These are phyloP conservation scores for Trichaptum fuscoviolaceum DNA, from an alignment of 768 basidiomycete genomes.

Conservation along the genomic window DNA sequence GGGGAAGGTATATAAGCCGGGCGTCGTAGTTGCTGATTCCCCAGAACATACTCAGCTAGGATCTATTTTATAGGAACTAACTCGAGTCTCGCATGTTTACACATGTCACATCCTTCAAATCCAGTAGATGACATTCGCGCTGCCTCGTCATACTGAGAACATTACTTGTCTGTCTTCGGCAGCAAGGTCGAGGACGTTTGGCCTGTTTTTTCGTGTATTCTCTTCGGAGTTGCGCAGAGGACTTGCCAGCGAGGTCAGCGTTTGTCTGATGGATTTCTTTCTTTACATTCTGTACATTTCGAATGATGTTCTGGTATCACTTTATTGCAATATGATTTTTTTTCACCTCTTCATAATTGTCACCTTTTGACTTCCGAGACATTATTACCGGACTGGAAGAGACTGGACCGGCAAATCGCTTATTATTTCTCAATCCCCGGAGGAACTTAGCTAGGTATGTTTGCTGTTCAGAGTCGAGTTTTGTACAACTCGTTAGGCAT, in stretches of 20 bases:
- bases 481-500: too few relatives aligned
- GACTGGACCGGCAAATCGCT: too few relatives aligned
- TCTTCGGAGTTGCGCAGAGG: slow-evolving; percentile 15
- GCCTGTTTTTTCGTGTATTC: slow-evolving; percentile 26
- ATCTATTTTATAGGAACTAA: slow-evolving; percentile 79
- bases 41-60: slow-evolving; percentile 77
- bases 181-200: slow-evolving; percentile 56
- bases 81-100: slow-evolving; percentile 76
- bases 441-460: too few relatives aligned
- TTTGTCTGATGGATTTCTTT: slow-evolving; percentile 55
- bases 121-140: slow-evolving; percentile 64
- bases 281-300: too few relatives aligned
- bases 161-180: slow-evolving; percentile 33
- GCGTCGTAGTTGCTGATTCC: slow-evolving; percentile 22
- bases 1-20: slow-evolving; percentile 28
- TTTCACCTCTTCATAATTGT: too few relatives aligned
- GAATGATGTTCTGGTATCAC: too few relatives aligned
- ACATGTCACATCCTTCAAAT: slow-evolving; percentile 69
- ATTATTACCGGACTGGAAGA: too few relatives aligned
- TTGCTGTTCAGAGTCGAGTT: too few relatives aligned
- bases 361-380: too few relatives aligned
- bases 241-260: slow-evolving; percentile 45
- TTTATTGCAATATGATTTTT: too few relatives aligned
- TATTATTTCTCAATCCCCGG: too few relatives aligned
- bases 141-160: slow-evolving; percentile 67